Percentiles rank a stretch among this genome's conserved stretches.
phyloP scores from a whole-genome alignment of 805 yeast species.

The Scheffersomyces stipitis region DNA sequence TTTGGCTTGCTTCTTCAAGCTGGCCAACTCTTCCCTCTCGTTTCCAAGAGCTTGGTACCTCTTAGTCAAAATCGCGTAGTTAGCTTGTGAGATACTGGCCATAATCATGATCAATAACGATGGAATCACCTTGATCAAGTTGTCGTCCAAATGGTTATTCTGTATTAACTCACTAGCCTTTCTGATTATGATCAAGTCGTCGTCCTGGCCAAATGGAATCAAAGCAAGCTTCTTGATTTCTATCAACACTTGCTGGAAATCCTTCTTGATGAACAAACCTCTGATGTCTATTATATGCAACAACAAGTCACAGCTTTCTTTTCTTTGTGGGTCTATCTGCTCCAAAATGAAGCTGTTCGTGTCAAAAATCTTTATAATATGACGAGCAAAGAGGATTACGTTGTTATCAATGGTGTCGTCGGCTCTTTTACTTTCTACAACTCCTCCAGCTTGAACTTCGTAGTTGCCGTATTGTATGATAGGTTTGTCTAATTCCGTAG shows the following conservation, averaged over 20 bases:
- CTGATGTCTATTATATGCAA: constrained; percentile 70
- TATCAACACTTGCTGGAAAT: constrained; percentile 59
- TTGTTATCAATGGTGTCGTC: constrained; percentile 46
- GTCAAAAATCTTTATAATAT: constrained; percentile 45
- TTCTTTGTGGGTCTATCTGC: constrained; percentile 53
- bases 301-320: constrained; percentile 64
- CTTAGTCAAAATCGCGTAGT: constrained; percentile 43
- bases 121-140: constrained; percentile 77
- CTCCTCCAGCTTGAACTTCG: constrained; percentile 15
- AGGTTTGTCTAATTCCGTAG: constrained; percentile 66
- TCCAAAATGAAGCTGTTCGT: constrained; percentile 60
- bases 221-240: constrained; percentile 60
- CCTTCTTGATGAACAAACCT: constrained; percentile 51
- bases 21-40: constrained; percentile 50
- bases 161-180: constrained; percentile 61
- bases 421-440: constrained; percentile 33
- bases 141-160: constrained; percentile 61
- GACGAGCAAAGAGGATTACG: constrained; percentile 46
- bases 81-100: constrained; percentile 67
- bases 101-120: constrained; percentile 75
- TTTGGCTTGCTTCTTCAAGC: constrained; percentile 62
- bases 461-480: constrained; percentile 44
- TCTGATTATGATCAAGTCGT: constrained; percentile 59
- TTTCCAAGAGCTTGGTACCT: constrained; percentile 46
- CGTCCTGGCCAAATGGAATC: constrained; percentile 55